These are phyloP conservation scores for Pistacia atlantica DNA, from an alignment of 345 rosid species.

Conservation along the genomic window DNA sequence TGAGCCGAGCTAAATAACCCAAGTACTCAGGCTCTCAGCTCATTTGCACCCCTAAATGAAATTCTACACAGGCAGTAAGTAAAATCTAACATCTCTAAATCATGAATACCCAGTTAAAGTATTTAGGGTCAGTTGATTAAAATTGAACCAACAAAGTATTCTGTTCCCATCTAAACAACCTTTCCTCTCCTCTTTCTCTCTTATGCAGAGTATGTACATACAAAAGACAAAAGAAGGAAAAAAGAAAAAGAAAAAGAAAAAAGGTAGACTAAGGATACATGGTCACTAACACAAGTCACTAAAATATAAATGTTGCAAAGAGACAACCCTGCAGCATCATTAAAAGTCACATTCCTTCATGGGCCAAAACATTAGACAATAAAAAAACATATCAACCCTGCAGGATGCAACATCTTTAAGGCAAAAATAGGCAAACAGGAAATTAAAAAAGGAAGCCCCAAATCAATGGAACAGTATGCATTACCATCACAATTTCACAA, in stretches of 20 bases:
- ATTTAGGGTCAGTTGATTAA: not conserved
- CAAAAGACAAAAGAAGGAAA: not conserved
- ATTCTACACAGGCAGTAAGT: not conserved
- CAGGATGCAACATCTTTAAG: no score
- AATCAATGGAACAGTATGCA: no score
- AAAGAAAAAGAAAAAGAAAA: not conserved
- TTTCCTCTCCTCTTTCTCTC: not conserved
- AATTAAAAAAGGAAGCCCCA: no score
- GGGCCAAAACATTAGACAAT: not conserved
- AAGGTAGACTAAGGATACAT: not conserved
- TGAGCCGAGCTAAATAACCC: not conserved
- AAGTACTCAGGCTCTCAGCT: not conserved
- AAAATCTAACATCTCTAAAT: not conserved
- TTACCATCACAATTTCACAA: no score
- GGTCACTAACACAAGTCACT: not conserved
- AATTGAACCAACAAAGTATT: no score
- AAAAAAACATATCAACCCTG: not conserved
- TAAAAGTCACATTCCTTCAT: not conserved
- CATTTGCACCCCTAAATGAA: no score
- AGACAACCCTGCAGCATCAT: not conserved
- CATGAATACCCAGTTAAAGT: not conserved
- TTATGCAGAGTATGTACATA: not conserved
- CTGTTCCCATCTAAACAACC: not conserved
- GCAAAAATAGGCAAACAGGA: no score
- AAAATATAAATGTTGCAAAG: not conserved